A percentile compares a stretch with the other conserved stretches of the same genome.
phyloP scores from a whole-genome alignment of 495 filamentous ascomycete species.

The Letharia lupina region DNA sequence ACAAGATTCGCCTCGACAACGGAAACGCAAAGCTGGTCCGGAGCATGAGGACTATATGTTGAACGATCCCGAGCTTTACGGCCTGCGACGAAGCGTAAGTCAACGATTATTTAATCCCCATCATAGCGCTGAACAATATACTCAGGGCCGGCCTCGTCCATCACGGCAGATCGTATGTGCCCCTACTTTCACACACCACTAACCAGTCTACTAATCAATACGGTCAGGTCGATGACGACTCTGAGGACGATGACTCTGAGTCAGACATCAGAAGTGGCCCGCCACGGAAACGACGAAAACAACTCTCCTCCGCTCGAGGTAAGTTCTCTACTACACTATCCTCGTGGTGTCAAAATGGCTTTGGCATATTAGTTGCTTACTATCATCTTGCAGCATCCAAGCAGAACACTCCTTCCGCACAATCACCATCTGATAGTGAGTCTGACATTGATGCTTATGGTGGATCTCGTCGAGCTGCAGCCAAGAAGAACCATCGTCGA shows the following conservation, averaged over 20 bases:
- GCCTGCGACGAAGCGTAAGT: conserved; percentile 80
- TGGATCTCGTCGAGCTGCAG: conserved; percentile 52
- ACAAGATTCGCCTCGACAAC: conserved; percentile 49
- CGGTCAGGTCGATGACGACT: conserved; percentile 59
- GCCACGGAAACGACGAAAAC: conserved; percentile 38
- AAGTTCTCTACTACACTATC: background rate
- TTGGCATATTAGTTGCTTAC: background rate
- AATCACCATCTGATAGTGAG: conserved; percentile 50
- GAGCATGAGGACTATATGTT: conserved; percentile 75
- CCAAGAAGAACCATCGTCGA: conserved; percentile 65
- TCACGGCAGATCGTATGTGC: conserved; percentile 39
- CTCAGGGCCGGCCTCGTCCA: conserved; percentile 47
- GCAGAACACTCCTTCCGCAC: conserved; percentile 36
- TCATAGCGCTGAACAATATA: conserved; percentile 24
- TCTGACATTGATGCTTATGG: conserved; percentile 65
- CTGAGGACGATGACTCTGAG: conserved; percentile 62
- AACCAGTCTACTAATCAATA: conserved; percentile 13
- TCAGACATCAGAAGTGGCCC: conserved; percentile 45
- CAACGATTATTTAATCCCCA: background rate
- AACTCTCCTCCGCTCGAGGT: conserved; percentile 31
- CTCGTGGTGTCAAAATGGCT: background rate
- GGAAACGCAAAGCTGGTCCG: conserved; percentile 67
- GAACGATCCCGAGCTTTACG: conserved; percentile 93
- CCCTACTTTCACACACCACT: background rate
- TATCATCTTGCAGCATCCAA: conserved; percentile 8